Base-by-base conservation (phyloP, 306 rosid genomes). In the Fragaria nilgerrensis region DNA sequence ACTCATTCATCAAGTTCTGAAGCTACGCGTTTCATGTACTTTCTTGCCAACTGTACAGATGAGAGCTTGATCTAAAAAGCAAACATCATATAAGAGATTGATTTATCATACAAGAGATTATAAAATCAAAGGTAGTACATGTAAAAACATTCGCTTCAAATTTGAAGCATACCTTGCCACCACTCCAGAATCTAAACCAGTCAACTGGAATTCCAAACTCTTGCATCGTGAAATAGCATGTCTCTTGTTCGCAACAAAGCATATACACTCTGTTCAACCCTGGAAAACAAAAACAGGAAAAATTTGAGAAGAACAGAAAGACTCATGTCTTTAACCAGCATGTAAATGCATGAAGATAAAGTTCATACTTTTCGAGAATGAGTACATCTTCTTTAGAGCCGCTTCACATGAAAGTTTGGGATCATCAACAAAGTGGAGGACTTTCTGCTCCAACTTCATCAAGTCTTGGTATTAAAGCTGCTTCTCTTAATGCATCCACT, bases 401-500 rank as follows among this genome's bases (percentile, higher is more conserved):
- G 82, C 90, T 74, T 92, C 99, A 83, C 98, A 89, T 53, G 90
- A 68, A 78, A 92, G 91, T 66, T 86, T 82, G 50, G 98, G 90
- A 83, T 96, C 99, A 85, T 92, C 99, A 64, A 58, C 84, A 76
- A 96, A 70, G 96, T 84, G 81, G 98, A 81, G 79, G 79, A 88
- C 94, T 72, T 37, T 82, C 70, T 96, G 91, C 92, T 92, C 99
- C 91, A 92, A 78, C 82, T 91, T 96, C 85, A 91, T 81, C 69
- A 96, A 81, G 85, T 92, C 99, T 74, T 96, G 99, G 84, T 89
- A 92, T 76, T 96, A 96, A 96, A 76, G 99, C 89, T 27, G 99
- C 98, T 81, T 96, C 99, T 89, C 99, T 91, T 72, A 96, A 77
- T 63, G 99, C 99, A 83, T 96, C 99, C 36, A 96, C 97, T 85